phyloP scores from a whole-genome alignment of 179 eudicot genomes.

The Silene noctiflora region DNA sequence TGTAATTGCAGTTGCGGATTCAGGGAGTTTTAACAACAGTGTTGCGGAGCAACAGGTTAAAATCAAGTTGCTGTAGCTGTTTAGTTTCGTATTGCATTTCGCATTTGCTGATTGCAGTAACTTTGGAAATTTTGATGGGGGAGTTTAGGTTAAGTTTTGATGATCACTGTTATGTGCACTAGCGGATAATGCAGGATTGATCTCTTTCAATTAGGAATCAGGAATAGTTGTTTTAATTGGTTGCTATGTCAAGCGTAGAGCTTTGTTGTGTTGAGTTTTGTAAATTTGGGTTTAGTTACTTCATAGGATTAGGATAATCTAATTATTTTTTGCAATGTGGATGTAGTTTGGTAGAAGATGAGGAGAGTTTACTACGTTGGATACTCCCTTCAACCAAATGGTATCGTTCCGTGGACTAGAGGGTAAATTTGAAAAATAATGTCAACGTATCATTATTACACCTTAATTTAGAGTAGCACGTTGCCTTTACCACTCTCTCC shows the following conservation, averaged over 20 bases:
- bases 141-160: conserved; percentile 4
- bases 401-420: neutral
- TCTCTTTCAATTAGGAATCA: neutral
- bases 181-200: neutral
- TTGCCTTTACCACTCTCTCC: neutral
- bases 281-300: neutral
- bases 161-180: neutral
- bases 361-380: neutral
- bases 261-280: neutral
- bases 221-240: neutral
- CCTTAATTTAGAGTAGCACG: neutral
- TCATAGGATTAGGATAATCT: neutral
- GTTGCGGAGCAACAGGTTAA: conserved; percentile 88
- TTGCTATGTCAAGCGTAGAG: neutral
- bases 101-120: neutral
- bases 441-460: neutral
- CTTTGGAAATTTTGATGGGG: too few relatives aligned
- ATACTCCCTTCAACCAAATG: neutral
- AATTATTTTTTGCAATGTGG: neutral
- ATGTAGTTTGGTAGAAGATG: neutral
- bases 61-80: conserved; percentile 5
- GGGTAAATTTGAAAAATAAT: neutral
- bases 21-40: conserved; percentile 95
- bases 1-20: conserved; percentile 57
- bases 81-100: neutral